These are phyloP conservation scores for Ceratobasidium sp. DNA, from an alignment of 1,284 basidiomycete genomes.

Conservation along the genomic window DNA sequence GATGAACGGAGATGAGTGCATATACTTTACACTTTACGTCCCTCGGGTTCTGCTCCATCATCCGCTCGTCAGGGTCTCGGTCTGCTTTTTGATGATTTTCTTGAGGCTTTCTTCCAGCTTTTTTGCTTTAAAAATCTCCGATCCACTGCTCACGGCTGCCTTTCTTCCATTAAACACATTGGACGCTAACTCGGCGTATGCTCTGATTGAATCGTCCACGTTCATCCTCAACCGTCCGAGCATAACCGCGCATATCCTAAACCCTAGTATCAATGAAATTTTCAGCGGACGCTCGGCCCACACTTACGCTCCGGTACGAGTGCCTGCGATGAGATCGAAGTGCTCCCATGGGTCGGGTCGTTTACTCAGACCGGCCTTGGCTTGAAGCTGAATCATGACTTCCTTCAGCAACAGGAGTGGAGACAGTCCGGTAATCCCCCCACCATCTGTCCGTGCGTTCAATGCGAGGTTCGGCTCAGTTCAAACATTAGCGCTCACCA, in stretches of 20 bases:
- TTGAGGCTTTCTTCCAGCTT: constrained; percentile 8
- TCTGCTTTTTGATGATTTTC: background rate
- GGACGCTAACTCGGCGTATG: constrained; percentile 10
- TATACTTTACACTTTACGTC: background rate
- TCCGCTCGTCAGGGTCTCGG: constrained; percentile 3
- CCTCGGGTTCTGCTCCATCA: background rate
- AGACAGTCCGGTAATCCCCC: background rate
- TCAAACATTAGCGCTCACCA: too few species aligned
- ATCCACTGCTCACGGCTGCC: too few species aligned
- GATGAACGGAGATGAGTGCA: background rate
- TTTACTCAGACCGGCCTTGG: background rate
- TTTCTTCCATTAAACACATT: constrained; percentile 14
- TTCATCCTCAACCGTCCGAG: constrained; percentile 48
- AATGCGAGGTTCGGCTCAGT: too few species aligned
- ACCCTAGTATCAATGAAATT: background rate
- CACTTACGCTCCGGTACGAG: constrained; percentile 11
- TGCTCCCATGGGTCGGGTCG: background rate
- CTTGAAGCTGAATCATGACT: background rate
- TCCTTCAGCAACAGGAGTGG: background rate
- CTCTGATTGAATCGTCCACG: constrained; percentile 41
- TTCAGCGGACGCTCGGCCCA: too few species aligned
- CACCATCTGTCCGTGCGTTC: too few species aligned
- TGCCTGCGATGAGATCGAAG: constrained; percentile 26
- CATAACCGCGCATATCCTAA: constrained; percentile 48
- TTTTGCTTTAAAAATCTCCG: background rate